Conservation (phyloP, 2,329 filamentous ascomycete genomes). For the Trichoderma sp. region DNA sequence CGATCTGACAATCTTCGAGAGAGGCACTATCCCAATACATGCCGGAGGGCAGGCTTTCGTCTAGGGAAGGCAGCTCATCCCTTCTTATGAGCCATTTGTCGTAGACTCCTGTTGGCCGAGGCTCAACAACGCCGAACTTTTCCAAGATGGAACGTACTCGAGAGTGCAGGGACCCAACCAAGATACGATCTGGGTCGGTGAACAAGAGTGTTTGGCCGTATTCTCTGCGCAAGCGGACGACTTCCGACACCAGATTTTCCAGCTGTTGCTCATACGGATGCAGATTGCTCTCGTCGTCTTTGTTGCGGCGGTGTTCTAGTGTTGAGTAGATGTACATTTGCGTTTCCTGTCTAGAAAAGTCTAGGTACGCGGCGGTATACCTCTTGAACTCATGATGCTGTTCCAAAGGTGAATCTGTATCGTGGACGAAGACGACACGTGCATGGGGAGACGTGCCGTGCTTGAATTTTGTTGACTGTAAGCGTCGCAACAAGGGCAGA, state of each 20-base stretch:
- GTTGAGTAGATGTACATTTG: slow-evolving; percentile 65
- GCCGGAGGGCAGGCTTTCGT: slow-evolving; percentile 45
- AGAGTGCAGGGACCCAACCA: slow-evolving; percentile 44
- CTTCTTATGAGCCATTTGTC: slow-evolving; percentile 62
- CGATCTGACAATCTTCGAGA: slow-evolving; percentile 57
- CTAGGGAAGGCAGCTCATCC: slow-evolving; percentile 46
- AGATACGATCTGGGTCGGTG: slow-evolving; percentile 37
- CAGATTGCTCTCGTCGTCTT: slow-evolving; percentile 3
- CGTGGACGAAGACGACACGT: slow-evolving; percentile 47
- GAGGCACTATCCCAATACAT: slow-evolving; percentile 59
- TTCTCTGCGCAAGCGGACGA: slow-evolving; percentile 36
- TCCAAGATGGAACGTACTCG: slow-evolving; percentile 35
- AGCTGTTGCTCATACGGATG: slow-evolving; percentile 42
- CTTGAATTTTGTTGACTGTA: slow-evolving; percentile 57
- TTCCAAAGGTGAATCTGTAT: slow-evolving; percentile 11
- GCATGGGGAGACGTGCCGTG: slow-evolving; percentile 47
- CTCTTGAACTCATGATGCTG: slow-evolving; percentile 4
- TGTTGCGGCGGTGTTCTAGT: slow-evolving; percentile 42
- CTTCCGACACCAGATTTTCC: slow-evolving; percentile 37
- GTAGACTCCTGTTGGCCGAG: slow-evolving; percentile 40
- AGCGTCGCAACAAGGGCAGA: slow-evolving; percentile 62
- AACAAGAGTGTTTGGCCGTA: slow-evolving; percentile 31
- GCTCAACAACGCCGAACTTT: slow-evolving; percentile 35
- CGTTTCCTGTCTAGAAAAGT: slow-evolving; percentile 65
- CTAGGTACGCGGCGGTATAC: slow-evolving; percentile 63